These are phyloP conservation scores for Pythium volutum DNA, from an alignment of 352 stramenopile species.

Conservation along the genomic window DNA sequence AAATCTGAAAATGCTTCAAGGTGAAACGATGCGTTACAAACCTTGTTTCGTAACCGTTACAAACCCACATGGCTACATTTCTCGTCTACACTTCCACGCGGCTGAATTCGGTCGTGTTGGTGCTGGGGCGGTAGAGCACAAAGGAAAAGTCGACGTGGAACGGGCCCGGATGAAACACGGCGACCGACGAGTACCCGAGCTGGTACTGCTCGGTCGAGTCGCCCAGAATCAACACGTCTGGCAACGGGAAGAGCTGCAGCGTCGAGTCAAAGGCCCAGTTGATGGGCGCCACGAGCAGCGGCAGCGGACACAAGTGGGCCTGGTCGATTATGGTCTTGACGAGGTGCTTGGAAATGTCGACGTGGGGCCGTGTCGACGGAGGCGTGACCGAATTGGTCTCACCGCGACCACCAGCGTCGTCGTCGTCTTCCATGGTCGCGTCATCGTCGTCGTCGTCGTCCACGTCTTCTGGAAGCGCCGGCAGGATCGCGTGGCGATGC, in stretches of 20 bases:
- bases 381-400: slow-evolving; percentile 8
- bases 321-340: slow-evolving; percentile 91
- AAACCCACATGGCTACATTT: slow-evolving; percentile 6
- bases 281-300: slow-evolving; percentile 86
- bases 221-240: slow-evolving; percentile 85
- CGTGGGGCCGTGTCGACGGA: slow-evolving; percentile 29
- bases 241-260: slow-evolving; percentile 91
- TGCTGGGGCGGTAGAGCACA: slow-evolving; percentile 80
- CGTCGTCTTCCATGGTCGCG: slow-evolving; percentile 28
- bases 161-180: slow-evolving; percentile 73
- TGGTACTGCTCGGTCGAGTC: slow-evolving; percentile 84
- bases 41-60: slow-evolving; percentile 3
- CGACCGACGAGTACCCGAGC: slow-evolving; percentile 75
- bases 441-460: slow-evolving; percentile 37
- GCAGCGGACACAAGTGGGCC: slow-evolving; percentile 90
- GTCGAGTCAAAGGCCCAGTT: slow-evolving; percentile 93
- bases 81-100: slow-evolving; percentile 46
- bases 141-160: slow-evolving; percentile 88
- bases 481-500: slow-evolving; percentile 81
- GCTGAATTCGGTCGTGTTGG: slow-evolving; percentile 83
- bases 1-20: neutral
- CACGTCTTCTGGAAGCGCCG: slow-evolving; percentile 31
- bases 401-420: too few species aligned
- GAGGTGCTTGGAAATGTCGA: slow-evolving; percentile 85
- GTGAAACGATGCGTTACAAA: neutral